Conservation (phyloP, 2,329 filamentous ascomycete genomes). For the Penicillium vulpinum region DNA sequence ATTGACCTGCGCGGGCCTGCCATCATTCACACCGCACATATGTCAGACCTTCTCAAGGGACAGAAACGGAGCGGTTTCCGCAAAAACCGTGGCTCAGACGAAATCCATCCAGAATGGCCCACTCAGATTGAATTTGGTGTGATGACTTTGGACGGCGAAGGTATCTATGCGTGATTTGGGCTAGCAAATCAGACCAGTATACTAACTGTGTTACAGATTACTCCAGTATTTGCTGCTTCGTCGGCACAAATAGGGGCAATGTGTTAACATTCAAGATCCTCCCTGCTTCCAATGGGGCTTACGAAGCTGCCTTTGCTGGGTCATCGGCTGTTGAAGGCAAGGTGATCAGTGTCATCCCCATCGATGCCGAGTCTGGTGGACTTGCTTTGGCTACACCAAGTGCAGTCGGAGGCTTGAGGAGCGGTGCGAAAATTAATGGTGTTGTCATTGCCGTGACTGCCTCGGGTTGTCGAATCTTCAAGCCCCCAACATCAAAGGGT, state of each 20-base stretch:
- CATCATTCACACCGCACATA: constrained; percentile 73
- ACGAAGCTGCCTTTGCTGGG: constrained; percentile 71
- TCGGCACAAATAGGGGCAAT: constrained; percentile 82
- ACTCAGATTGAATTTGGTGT: constrained; percentile 87
- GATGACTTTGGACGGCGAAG: constrained; percentile 88
- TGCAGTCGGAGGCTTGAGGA: constrained; percentile 73
- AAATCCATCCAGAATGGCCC: constrained; percentile 67
- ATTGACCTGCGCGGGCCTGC: constrained; percentile 85
- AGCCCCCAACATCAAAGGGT: constrained; percentile 80
- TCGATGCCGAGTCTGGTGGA: constrained; percentile 74
- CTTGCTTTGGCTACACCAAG: constrained; percentile 73
- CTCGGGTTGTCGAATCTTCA: constrained; percentile 81
- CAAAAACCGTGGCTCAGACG: constrained; percentile 53
- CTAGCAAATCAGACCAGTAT: background rate
- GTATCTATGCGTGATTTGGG: constrained; percentile 33
- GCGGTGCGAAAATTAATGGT: constrained; percentile 74
- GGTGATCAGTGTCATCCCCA: constrained; percentile 75
- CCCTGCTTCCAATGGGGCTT: constrained; percentile 67
- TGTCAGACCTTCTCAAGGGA: constrained; percentile 72
- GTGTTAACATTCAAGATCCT: constrained; percentile 88
- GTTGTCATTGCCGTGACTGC: constrained; percentile 74
- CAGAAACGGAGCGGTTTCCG: constrained; percentile 73
- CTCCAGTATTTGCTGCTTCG: constrained; percentile 89
- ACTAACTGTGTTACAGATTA: constrained; percentile 59
- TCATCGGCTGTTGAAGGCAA: constrained; percentile 64